phyloP scores from a whole-genome alignment of 2,329 filamentous ascomycete genomes.

The Pseudocercospora vitis region DNA sequence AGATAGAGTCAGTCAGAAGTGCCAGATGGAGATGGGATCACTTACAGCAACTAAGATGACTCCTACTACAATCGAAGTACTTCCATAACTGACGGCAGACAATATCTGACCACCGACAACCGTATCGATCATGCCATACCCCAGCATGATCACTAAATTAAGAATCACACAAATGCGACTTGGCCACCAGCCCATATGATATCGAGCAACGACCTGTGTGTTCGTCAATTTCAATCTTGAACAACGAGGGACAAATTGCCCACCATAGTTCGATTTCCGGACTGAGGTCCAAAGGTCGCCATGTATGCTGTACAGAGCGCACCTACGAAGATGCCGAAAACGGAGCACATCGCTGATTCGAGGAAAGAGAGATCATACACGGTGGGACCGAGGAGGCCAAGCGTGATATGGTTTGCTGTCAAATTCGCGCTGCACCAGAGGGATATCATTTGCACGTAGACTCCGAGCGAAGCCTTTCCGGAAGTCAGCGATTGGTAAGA shows the following conservation, averaged over 20 bases:
- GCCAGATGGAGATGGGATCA: background rate
- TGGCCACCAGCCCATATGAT: slow-evolving; percentile 58
- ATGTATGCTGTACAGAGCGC: slow-evolving; percentile 49
- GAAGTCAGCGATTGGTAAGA: too few species aligned
- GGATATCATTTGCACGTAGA: slow-evolving; percentile 23
- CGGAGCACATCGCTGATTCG: slow-evolving; percentile 49
- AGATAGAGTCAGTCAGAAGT: background rate
- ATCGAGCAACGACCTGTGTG: slow-evolving; percentile 46
- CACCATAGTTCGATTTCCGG: slow-evolving; percentile 53
- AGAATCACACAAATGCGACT: slow-evolving; percentile 55
- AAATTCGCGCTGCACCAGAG: slow-evolving; percentile 25
- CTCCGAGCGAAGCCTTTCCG: background rate
- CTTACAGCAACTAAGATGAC: slow-evolving; percentile 50
- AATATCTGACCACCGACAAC: slow-evolving; percentile 63
- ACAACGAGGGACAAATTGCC: background rate
- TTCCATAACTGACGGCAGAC: slow-evolving; percentile 56
- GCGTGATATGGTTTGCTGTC: slow-evolving; percentile 42
- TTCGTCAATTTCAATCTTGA: slow-evolving; percentile 10
- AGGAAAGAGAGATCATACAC: slow-evolving; percentile 45
- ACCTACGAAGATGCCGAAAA: slow-evolving; percentile 49
- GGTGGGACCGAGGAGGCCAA: slow-evolving; percentile 46
- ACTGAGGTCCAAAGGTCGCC: slow-evolving; percentile 53
- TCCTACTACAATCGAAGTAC: slow-evolving; percentile 57
- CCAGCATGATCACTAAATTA: slow-evolving; percentile 57
- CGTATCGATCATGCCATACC: slow-evolving; percentile 59